These are phyloP conservation scores for Olyra latifolia DNA, from an alignment of 176 grass and related monocot genomes.

Conservation along the genomic window DNA sequence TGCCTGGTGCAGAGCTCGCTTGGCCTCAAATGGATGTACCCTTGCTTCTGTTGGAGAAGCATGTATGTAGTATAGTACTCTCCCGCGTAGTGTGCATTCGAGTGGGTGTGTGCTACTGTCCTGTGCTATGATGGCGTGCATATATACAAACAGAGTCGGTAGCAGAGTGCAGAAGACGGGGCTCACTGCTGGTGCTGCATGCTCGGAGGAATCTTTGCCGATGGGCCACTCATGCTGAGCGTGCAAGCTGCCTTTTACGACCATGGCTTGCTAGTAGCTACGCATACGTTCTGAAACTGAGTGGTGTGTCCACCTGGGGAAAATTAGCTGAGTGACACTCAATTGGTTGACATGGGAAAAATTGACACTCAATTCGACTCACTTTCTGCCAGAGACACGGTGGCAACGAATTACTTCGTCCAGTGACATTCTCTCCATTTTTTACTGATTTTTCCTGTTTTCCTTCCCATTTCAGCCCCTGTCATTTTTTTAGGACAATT, in stretches of 20 bases:
- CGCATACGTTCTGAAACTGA: not conserved
- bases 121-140: not conserved
- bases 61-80: not conserved
- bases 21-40: not conserved
- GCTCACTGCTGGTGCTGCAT: not conserved
- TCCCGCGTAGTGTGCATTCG: not conserved
- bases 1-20: not conserved
- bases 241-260: not conserved
- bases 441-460: too few relatives aligned
- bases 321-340: too few relatives aligned
- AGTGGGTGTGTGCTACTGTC: not conserved
- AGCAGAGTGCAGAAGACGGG: not conserved
- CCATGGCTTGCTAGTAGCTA: not conserved
- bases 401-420: too few relatives aligned
- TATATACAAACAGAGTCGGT: not conserved
- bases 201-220: constrained; percentile 5
- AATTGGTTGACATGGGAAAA: too few relatives aligned
- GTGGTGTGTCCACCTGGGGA: too few relatives aligned
- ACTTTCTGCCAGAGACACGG: too few relatives aligned
- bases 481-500: too few relatives aligned
- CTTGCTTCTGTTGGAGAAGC: not conserved
- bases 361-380: too few relatives aligned
- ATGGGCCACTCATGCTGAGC: not conserved
- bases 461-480: too few relatives aligned
- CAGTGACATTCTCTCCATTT: too few relatives aligned